A percentile compares a stretch with the other conserved stretches of the same genome.
Conservation (phyloP, 225 moss, liverwort and hornwort species). For the Anthoceros angustus region DNA sequence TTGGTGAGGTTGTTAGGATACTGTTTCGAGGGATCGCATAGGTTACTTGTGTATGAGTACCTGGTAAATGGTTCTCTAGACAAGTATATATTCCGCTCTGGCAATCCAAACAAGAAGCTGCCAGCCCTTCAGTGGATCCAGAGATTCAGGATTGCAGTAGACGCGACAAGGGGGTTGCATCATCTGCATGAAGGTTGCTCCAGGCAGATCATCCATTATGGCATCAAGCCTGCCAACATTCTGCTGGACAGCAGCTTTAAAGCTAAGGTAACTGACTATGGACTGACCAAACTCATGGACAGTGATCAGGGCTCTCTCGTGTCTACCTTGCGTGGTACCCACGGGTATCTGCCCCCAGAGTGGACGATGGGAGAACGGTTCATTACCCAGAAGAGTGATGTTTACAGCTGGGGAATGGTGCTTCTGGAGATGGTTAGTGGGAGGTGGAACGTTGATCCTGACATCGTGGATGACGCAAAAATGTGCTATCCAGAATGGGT, state of each 20-base stretch:
- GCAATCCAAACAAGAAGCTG: constrained; percentile 3
- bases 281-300: constrained; percentile 39
- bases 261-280: constrained; percentile 44
- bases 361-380: constrained; percentile 38
- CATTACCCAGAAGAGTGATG: constrained; percentile 54
- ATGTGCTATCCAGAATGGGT: constrained; percentile 28
- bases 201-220: constrained; percentile 40
- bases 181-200: constrained; percentile 46
- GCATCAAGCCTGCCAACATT: constrained; percentile 46
- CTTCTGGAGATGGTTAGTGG: constrained; percentile 51
- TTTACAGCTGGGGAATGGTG: constrained; percentile 54
- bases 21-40: constrained; percentile 38
- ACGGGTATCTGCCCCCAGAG: constrained; percentile 54
- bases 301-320: constrained; percentile 20
- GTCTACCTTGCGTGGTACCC: constrained; percentile 41
- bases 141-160: constrained; percentile 32
- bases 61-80: constrained; percentile 48
- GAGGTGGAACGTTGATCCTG: constrained; percentile 30
- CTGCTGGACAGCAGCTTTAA: constrained; percentile 33
- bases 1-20: constrained; percentile 41
- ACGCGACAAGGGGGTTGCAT: constrained; percentile 36
- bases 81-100: constrained; percentile 30
- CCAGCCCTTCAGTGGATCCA: constrained; percentile 20
- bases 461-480: constrained; percentile 15
- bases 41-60: constrained; percentile 47